Conservation (phyloP, 257 asterid species). For the Scutellaria minor region DNA sequence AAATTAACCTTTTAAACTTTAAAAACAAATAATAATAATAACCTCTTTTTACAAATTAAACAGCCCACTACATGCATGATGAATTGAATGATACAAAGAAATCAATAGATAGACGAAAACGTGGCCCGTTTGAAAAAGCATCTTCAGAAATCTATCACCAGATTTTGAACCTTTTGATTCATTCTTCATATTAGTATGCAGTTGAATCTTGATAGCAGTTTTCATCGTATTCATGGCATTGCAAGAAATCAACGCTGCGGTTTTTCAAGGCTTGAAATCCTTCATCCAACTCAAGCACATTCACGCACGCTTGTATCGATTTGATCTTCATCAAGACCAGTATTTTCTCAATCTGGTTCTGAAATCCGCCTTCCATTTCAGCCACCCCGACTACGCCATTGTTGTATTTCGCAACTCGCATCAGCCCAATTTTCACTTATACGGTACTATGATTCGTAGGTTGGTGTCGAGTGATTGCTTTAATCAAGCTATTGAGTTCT, state of each 20-base stretch:
- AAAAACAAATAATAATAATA: too few relatives aligned
- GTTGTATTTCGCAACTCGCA: conserved; percentile 33
- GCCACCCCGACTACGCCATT: conserved; percentile 37
- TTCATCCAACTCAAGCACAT: conserved; percentile 41
- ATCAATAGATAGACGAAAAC: too few relatives aligned
- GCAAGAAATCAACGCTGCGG: conserved; percentile 31
- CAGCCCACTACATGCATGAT: too few relatives aligned
- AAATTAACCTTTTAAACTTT: too few relatives aligned
- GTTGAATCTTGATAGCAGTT: background rate
- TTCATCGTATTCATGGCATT: conserved; percentile 28
- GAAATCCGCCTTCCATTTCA: conserved; percentile 47
- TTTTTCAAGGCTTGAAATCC: conserved; percentile 35
- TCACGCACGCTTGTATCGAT: conserved; percentile 41
- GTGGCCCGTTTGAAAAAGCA: too few relatives aligned
- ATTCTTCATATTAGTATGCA: background rate
- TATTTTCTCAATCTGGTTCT: conserved; percentile 37
- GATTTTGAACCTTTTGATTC: too few relatives aligned
- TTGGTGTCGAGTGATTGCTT: conserved; percentile 39
- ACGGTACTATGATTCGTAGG: conserved; percentile 46
- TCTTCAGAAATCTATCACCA: too few relatives aligned
- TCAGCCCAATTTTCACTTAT: conserved; percentile 40
- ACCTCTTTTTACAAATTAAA: too few relatives aligned
- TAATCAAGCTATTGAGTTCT: conserved; percentile 38
- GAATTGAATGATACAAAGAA: too few relatives aligned
- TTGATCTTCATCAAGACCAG: conserved; percentile 36